Evolutionary conservation across 148 eudicot species (phyloP).

Genomic region (Euryodendron excelsum): DNA sequence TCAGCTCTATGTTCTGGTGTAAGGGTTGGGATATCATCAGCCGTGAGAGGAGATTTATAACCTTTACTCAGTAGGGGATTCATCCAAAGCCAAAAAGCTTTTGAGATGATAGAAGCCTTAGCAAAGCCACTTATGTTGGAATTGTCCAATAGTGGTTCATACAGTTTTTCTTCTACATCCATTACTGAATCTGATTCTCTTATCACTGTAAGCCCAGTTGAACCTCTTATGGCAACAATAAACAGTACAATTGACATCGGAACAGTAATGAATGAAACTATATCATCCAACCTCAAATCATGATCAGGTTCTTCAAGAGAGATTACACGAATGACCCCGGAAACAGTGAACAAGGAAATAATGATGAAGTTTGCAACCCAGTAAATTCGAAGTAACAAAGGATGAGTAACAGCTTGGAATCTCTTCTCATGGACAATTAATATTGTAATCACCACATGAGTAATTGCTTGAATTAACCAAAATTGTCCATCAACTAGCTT

Average conservation of each 20-base stretch:
- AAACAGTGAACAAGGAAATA: constrained; percentile 43
- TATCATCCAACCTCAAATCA: constrained; percentile 48
- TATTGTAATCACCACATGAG: constrained; percentile 46
- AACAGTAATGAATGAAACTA: constrained; percentile 39
- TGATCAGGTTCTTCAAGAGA: constrained; percentile 23
- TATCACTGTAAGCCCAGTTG: constrained; percentile 49
- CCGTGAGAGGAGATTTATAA: constrained; percentile 54
- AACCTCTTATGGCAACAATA: constrained; percentile 46
- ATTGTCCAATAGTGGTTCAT: constrained; percentile 53
- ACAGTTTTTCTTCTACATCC: constrained; percentile 30
- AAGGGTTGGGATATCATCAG: constrained; percentile 68
- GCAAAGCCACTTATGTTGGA: constrained; percentile 55
- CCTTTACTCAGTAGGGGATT: constrained; percentile 75
- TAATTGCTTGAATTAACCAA: constrained; percentile 62
- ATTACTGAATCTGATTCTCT: constrained; percentile 20
- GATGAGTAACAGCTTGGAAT: constrained; percentile 54
- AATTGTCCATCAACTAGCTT: constrained; percentile 54
- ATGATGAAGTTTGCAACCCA: constrained; percentile 53
- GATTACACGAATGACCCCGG: constrained; percentile 47
- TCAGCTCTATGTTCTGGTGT: constrained; percentile 77
- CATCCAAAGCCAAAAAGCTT: constrained; percentile 82
- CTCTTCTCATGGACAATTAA: constrained; percentile 63
- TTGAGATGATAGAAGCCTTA: constrained; percentile 62
- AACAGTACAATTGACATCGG: constrained; percentile 48
- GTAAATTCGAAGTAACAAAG: constrained; percentile 50